Evolutionary conservation across 1,284 basidiomycete genomes (phyloP), one percentile per base, ranked within the genome.

Genomic region (Irpex lacteus): DNA sequence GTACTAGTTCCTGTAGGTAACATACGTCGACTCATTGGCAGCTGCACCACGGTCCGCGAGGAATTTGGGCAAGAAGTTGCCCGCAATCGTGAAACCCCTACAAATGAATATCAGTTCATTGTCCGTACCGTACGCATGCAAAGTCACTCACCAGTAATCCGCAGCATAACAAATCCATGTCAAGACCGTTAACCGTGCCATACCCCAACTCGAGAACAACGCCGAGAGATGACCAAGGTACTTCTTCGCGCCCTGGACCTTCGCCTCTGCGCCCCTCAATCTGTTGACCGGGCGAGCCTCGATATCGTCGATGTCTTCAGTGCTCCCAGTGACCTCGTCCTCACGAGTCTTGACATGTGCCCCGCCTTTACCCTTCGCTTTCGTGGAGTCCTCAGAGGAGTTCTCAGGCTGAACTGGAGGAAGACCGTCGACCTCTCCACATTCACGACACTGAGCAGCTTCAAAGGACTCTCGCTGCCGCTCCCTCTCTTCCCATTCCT

Each of bases 111-210:
- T 60, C 44, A 32, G 18, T 3, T 21, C 37, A 58, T 34, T 13
- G 26, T 7, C n/a, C 8, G 15, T 6, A 52, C 26, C 60, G 44
- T 56, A n/a, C 2, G 60, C 1, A 15, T 18, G 11, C 7, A 13
- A 8, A 59, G 1, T 3, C 4, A 57, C 63, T 15, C 21, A 64
- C 64, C 64, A 65, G 26, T 65, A 65, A 37, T 65, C 64, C 49
- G 64, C 64, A 15, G 64, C 64, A 47, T 65, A 65, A 38, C 64
- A 65, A 18, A 65, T 49, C 64, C 64, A 65, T 21, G 64, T 65
- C 54, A 91, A 69, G 44, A 72, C 77, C 1, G 88, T 89, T 52
- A 85, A 87, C 69, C 78, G 85, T 0, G 85, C 85, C 68, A 89
- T 70, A 67, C 85, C 82, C 61, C 78, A 76, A 2, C 87, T 88